Percentiles rank a stretch among this genome's conserved stretches.
These are phyloP conservation scores for Phallus indusiatus DNA, from an alignment of 768 basidiomycete genomes.

Conservation along the genomic window DNA sequence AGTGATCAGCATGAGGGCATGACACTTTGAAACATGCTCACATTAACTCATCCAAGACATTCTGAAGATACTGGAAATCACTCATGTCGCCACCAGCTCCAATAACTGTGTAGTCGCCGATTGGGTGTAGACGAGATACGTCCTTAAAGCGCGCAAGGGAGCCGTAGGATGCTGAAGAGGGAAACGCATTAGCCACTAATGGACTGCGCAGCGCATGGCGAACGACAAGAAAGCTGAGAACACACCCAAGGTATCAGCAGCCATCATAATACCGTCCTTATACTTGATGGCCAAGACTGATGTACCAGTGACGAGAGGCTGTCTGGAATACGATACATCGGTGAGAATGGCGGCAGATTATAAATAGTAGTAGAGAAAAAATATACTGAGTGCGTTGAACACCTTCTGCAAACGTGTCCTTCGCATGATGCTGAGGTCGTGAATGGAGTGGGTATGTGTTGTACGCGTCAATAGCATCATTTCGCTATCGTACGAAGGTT, in stretches of 20 bases:
- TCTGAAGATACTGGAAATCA: slow-evolving; percentile 93
- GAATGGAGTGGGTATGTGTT: slow-evolving; percentile 71
- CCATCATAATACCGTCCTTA: slow-evolving; percentile 97
- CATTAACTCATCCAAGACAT: slow-evolving; percentile 73
- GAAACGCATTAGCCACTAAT: no score
- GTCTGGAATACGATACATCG: slow-evolving; percentile 37
- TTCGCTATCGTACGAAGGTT: slow-evolving; percentile 44
- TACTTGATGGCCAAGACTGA: slow-evolving; percentile 89
- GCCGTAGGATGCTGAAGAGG: no score
- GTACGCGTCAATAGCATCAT: slow-evolving; percentile 67
- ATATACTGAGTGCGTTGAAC: slow-evolving; percentile 78
- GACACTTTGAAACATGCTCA: slow-evolving; percentile 35
- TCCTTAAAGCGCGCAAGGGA: no score
- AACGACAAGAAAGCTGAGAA: slow-evolving; percentile 6
- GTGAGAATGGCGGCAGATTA: neutral
- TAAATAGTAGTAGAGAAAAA: slow-evolving; percentile 2
- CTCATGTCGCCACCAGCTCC: slow-evolving; percentile 96
- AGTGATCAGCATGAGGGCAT: neutral
- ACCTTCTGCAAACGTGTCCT: slow-evolving; percentile 49
- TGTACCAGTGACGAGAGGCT: slow-evolving; percentile 96
- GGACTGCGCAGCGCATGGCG: slow-evolving; percentile 58
- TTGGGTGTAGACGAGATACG: slow-evolving; percentile 79
- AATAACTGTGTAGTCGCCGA: slow-evolving; percentile 80
- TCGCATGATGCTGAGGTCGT: slow-evolving; percentile 39
- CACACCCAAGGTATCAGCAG: slow-evolving; percentile 93